A percentile compares a stretch with the other conserved stretches of the same genome.
Conservation (phyloP, 2,329 filamentous ascomycete species). For the Blastomyces silverae region DNA sequence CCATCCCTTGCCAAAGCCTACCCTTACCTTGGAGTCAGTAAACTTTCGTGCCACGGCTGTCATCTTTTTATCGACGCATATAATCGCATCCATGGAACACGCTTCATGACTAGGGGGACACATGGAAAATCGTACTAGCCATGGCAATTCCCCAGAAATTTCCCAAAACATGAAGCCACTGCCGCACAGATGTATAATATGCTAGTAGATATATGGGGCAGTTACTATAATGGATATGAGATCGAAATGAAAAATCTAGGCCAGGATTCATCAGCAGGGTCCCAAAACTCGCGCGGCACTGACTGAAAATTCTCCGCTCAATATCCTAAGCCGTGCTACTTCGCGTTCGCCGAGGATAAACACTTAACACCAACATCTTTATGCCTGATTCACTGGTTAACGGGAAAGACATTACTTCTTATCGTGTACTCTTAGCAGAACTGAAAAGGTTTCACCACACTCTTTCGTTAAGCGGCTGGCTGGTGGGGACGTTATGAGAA, state of each 20-base stretch:
- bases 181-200: background rate
- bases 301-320: background rate
- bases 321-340: background rate
- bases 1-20: conserved; percentile 10
- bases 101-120: conserved; percentile 3
- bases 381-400: background rate
- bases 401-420: too few relatives aligned
- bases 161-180: background rate
- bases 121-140: conserved; percentile 10
- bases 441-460: background rate
- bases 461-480: too few relatives aligned
- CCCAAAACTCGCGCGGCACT: background rate
- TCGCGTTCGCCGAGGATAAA: background rate
- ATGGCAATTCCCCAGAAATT: conserved; percentile 4
- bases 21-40: conserved; percentile 9
- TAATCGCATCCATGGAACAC: conserved; percentile 7
- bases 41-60: conserved; percentile 6
- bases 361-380: background rate
- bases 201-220: background rate
- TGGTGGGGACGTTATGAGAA: too few relatives aligned
- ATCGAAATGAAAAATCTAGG: background rate
- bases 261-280: background rate
- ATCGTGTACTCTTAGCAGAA: background rate
- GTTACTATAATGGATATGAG: conserved; percentile 1
- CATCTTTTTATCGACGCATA: conserved; percentile 7